These are phyloP conservation scores for Aspergillus baeticus DNA, from an alignment of 495 filamentous ascomycete species.

Conservation along the genomic window DNA sequence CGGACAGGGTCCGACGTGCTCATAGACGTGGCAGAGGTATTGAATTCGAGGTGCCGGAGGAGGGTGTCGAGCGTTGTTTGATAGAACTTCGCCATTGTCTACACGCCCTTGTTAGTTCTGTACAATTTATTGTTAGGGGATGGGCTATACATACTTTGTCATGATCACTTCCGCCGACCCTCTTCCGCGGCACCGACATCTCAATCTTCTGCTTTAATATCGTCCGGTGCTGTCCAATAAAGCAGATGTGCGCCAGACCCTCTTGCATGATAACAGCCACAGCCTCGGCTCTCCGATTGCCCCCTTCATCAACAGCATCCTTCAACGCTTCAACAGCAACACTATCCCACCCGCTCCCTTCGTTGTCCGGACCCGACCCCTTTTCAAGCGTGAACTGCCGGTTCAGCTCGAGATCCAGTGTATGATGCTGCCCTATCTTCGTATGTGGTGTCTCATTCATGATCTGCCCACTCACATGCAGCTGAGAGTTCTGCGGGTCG, in stretches of 20 bases:
- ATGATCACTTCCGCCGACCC: conserved; percentile 57
- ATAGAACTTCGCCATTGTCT: conserved; percentile 79
- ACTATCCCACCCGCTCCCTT: conserved; percentile 81
- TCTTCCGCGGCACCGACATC: conserved; percentile 77
- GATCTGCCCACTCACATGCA: conserved; percentile 84
- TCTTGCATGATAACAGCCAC: conserved; percentile 94
- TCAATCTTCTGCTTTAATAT: conserved; percentile 86
- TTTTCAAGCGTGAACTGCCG: conserved; percentile 85
- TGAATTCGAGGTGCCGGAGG: conserved; percentile 74
- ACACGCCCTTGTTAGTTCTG: conserved; percentile 14
- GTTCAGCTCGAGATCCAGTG: conserved; percentile 84
- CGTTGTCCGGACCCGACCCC: conserved; percentile 39
- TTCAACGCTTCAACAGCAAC: conserved; percentile 75
- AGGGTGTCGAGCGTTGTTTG: conserved; percentile 73
- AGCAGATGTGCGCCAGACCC: conserved; percentile 86
- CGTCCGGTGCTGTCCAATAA: conserved; percentile 89
- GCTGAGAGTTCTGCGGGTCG: conserved; percentile 75
- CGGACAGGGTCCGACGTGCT: conserved; percentile 42
- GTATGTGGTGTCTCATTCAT: conserved; percentile 81
- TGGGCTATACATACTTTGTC: conserved; percentile 50
- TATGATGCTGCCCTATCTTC: conserved; percentile 82
- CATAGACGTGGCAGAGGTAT: conserved; percentile 40
- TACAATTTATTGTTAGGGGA: not conserved
- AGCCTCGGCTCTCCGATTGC: conserved; percentile 67
- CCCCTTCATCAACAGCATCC: conserved; percentile 74